Base-by-base conservation (phyloP, 805 yeast genomes). In the Ogataea naganishii region DNA sequence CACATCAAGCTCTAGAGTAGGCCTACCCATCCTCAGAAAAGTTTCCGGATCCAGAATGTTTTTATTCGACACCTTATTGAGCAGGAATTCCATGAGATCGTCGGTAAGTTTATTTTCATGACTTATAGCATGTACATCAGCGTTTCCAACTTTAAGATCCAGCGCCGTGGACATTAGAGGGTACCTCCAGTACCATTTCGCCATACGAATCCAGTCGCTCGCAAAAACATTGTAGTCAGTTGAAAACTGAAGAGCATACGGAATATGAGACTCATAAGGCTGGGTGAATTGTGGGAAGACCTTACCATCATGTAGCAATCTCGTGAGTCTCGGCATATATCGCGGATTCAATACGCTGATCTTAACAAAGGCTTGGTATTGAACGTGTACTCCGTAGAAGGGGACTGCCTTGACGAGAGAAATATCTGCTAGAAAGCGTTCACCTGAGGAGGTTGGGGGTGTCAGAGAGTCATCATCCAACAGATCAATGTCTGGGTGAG, bases 181-280 rank as follows among this genome's bases (percentile, higher is more conserved):
- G 3, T 57, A 46, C 31, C 95, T 50, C 49, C 80, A 79, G 37
- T 56, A 67, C 15, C 69, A 55, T 4, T 56, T 39, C 3, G 49
- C 43, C 1, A 78, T 33, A 12, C 65, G 56, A 14, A 88, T 36
- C 89, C 94, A 83, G 5, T 78, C 75, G 51, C 96, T 83, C 1
- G 95, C 94, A 47, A 67, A 83, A 18, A 89, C 53, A 46, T 89
- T 88, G 53, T 68, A 85, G 47, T 92, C 98, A 0, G 81, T 64
- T 17, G 84, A 51, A 46, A 89, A 85, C 46, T 92, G 96, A 6
- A 84, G 51, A 1, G 71, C 46, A 41, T 63, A 80, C 0, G 95
- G 86, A 9, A 89, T 65, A 46, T 92, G 97, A 0, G 86, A 63
- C 45, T 92, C 98, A 49, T 61, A 83, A 0, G 77, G 72, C 26